Evolutionary conservation across 257 asterid species (phyloP).

Genomic region (Coffea canephora): DNA sequence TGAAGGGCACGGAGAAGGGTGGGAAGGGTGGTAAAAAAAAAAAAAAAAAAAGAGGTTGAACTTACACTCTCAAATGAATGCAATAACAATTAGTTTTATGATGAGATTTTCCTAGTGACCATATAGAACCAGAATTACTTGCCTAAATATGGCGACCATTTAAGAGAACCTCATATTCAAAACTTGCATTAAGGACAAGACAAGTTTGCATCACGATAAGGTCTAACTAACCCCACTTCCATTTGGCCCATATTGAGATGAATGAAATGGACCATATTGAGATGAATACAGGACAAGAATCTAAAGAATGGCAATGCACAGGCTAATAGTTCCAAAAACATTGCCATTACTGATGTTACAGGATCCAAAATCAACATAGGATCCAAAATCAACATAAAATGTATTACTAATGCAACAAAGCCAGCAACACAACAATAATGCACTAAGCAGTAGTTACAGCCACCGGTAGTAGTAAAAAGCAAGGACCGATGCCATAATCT

Average conservation of each 20-base stretch:
- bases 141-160: not conserved
- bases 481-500: not conserved
- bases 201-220: not conserved
- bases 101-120: not conserved
- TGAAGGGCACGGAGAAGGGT: too few species aligned
- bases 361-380: not conserved
- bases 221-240: constrained; percentile 21
- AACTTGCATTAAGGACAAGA: not conserved
- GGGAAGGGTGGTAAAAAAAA: too few species aligned
- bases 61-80: not conserved
- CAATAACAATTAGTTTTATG: not conserved
- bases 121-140: not conserved
- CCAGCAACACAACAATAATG: constrained; percentile 2
- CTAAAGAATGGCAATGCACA: not conserved
- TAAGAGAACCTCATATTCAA: not conserved
- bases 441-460: not conserved
- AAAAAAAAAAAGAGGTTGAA: too few species aligned
- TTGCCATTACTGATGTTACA: not conserved
- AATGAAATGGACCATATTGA: not conserved
- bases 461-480: not conserved
- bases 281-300: constrained; percentile 6
- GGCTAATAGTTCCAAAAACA: constrained; percentile 21
- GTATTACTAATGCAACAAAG: not conserved
- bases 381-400: not conserved
- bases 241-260: constrained; percentile 12